These are phyloP conservation scores for Epichloe brachyelytri DNA, from an alignment of 2,329 filamentous ascomycete species.

Conservation along the genomic window DNA sequence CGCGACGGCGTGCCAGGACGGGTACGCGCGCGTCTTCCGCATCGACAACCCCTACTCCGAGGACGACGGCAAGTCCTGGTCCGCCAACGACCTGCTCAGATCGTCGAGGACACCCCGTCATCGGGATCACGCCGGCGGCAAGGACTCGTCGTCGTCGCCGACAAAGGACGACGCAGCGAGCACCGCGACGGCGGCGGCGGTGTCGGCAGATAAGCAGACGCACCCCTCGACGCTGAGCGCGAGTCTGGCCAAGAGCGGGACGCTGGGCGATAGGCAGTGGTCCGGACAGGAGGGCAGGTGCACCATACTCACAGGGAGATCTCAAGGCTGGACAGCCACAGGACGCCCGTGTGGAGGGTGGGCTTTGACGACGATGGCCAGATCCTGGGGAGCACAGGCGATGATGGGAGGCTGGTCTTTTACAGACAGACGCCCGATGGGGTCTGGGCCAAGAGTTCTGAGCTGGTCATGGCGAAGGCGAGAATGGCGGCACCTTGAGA, in stretches of 20 bases:
- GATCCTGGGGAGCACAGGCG: conserved; percentile 61
- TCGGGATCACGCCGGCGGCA: not conserved
- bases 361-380: conserved; percentile 59
- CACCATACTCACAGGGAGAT: conserved; percentile 50
- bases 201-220: conserved; percentile 20
- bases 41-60: conserved; percentile 47
- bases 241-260: conserved; percentile 37
- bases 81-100: conserved; percentile 30
- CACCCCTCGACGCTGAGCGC: conserved; percentile 36
- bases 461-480: conserved; percentile 45
- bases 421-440: conserved; percentile 48
- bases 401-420: conserved; percentile 55
- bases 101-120: not conserved
- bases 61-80: conserved; percentile 38
- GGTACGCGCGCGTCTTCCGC: conserved; percentile 78
- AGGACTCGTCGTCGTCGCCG: conserved; percentile 9
- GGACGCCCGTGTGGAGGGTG: conserved; percentile 63
- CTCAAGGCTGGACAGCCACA: conserved; percentile 53
- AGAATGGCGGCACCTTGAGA: conserved; percentile 33
- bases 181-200: conserved; percentile 1
- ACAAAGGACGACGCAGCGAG: conserved; percentile 16
- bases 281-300: conserved; percentile 50
- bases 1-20: conserved; percentile 87
- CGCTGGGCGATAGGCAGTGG: conserved; percentile 34
- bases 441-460: conserved; percentile 46